Evolutionary conservation across 495 filamentous ascomycete genomes (phyloP).

Genomic region (Penicillium paxilli): DNA sequence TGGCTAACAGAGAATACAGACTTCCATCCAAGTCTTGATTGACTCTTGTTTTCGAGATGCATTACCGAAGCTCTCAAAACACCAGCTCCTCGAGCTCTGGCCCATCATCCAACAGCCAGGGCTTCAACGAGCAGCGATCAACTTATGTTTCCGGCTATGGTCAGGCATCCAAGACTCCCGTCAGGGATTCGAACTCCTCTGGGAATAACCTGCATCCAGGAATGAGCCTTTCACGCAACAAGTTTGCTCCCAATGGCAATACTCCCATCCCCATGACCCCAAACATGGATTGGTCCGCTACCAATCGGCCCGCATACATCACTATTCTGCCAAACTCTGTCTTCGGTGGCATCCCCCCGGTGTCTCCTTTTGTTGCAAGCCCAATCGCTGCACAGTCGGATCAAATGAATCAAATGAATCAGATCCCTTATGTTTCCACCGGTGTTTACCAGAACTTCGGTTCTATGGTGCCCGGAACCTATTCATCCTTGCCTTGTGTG

Average conservation of each 20-base stretch:
- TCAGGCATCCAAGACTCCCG: conserved; percentile 4
- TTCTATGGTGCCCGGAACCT: conserved; percentile 23
- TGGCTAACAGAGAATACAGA: background rate
- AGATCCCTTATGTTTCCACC: conserved; percentile 30
- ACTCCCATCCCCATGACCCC: conserved; percentile 26
- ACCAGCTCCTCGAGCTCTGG: conserved; percentile 36
- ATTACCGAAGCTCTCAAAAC: conserved; percentile 18
- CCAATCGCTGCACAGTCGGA: conserved; percentile 24
- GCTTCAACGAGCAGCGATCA: conserved; percentile 24
- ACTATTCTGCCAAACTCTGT: conserved; percentile 34
- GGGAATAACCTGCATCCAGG: too few relatives aligned
- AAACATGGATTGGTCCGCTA: conserved; percentile 28
- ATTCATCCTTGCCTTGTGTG: conserved; percentile 30
- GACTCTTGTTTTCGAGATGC: background rate
- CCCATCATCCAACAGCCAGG: conserved; percentile 24
- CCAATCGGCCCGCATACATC: conserved; percentile 26
- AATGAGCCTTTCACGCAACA: too few relatives aligned
- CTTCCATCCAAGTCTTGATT: background rate
- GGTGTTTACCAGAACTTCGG: conserved; percentile 26
- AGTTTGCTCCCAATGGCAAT: conserved; percentile 23
- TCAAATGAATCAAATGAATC: conserved; percentile 31
- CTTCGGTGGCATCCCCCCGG: conserved; percentile 24
- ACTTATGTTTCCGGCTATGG: conserved; percentile 28
- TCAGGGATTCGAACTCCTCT: conserved; percentile 16
- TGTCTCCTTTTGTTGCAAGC: conserved; percentile 23